phyloP scores from a whole-genome alignment of 768 basidiomycete genomes.

The Macrolepiota albuminosa region DNA sequence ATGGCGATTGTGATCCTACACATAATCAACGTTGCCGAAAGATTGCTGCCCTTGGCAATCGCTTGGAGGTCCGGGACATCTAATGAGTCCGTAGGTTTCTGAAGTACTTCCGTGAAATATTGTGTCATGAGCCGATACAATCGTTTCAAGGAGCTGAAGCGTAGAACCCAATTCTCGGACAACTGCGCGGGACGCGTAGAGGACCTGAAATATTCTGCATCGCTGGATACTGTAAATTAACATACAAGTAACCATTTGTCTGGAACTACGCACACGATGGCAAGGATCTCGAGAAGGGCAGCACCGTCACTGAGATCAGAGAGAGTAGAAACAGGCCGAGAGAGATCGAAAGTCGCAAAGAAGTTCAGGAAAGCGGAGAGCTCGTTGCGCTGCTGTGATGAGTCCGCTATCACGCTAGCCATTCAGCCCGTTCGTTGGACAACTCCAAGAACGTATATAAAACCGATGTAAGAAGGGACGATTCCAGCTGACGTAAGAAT shows the following conservation, averaged over 20 bases:
- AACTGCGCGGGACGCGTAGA: constrained; percentile 55
- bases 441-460: neutral
- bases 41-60: constrained; percentile 71
- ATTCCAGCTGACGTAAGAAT: constrained; percentile 2
- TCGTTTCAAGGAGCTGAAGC: constrained; percentile 78
- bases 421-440: neutral
- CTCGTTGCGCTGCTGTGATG: constrained; percentile 46
- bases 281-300: constrained; percentile 70
- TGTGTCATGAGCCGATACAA: constrained; percentile 86
- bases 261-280: constrained; percentile 55
- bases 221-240: constrained; percentile 37
- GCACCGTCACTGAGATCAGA: constrained; percentile 79
- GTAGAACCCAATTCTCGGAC: constrained; percentile 86
- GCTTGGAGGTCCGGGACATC: constrained; percentile 88
- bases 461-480: too few relatives aligned
- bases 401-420: constrained; percentile 27
- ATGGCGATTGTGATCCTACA: constrained; percentile 82
- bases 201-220: constrained; percentile 73
- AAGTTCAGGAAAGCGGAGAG: constrained; percentile 80
- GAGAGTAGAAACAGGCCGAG: constrained; percentile 54
- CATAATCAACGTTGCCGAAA: constrained; percentile 63
- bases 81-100: constrained; percentile 70
- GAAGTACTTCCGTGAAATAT: constrained; percentile 80
- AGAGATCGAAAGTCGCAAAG: constrained; percentile 68
- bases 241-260: neutral